Percentiles rank a stretch among this genome's conserved stretches.
Evolutionary conservation across 257 asterid genomes (phyloP).

Genomic region (Craterostigma plantagineum): DNA sequence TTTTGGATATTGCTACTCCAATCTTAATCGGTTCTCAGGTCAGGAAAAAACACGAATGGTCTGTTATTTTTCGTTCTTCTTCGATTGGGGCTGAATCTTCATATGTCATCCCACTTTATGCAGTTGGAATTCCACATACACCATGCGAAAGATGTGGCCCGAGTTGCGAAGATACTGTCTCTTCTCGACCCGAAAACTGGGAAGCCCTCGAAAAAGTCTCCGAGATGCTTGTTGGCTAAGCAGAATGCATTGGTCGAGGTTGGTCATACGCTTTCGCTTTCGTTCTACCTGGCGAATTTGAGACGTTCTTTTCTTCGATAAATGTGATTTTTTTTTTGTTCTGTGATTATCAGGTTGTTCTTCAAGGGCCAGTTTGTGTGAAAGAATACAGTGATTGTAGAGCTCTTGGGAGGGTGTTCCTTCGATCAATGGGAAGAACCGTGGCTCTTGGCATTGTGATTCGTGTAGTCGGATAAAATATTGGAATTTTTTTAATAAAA

Average conservation of each 20-base stretch:
- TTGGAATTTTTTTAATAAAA: too few species aligned
- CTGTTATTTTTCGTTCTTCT: background rate
- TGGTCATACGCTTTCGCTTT: background rate
- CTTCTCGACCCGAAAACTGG: slow-evolving; percentile 86
- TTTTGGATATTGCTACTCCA: slow-evolving; percentile 52
- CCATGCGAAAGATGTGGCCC: slow-evolving; percentile 74
- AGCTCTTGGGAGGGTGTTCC: slow-evolving; percentile 76
- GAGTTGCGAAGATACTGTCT: slow-evolving; percentile 44
- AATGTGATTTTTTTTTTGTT: background rate
- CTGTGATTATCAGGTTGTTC: slow-evolving; percentile 29
- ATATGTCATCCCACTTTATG: slow-evolving; percentile 8
- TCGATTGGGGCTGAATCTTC: background rate
- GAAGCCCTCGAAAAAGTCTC: slow-evolving; percentile 55
- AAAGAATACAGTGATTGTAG: slow-evolving; percentile 48
- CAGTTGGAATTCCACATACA: slow-evolving; percentile 88
- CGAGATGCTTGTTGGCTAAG: slow-evolving; percentile 66
- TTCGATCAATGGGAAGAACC: slow-evolving; percentile 72
- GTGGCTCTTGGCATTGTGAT: slow-evolving; percentile 80
- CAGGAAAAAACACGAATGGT: background rate
- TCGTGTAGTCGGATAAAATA: slow-evolving; percentile 2
- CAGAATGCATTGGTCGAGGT: slow-evolving; percentile 89
- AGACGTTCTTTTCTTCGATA: background rate
- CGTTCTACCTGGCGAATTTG: too few species aligned
- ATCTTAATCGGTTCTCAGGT: slow-evolving; percentile 89
- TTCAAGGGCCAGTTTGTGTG: slow-evolving; percentile 58